Conservation (phyloP, 345 rosid species). For the Eucalyptus curtisii region DNA sequence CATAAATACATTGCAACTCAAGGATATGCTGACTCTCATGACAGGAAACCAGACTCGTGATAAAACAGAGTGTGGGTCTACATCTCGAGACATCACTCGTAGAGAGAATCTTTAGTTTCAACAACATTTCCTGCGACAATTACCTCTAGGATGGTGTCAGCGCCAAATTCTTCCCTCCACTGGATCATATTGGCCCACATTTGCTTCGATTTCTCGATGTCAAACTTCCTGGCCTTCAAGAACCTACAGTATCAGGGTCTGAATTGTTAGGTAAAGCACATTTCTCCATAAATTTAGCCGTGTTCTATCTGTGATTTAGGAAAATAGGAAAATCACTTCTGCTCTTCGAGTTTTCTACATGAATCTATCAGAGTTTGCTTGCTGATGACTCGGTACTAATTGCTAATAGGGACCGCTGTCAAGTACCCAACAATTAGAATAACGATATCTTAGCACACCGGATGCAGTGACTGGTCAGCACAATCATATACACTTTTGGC, state of each 20-base stretch:
- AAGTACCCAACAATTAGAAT: background rate
- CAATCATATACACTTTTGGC: background rate
- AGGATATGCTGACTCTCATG: background rate
- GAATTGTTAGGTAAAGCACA: background rate
- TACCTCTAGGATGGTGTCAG: slow-evolving; percentile 71
- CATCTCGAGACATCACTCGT: background rate
- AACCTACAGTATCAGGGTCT: slow-evolving; percentile 26
- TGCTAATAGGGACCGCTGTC: background rate
- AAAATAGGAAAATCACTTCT: background rate
- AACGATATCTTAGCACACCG: background rate
- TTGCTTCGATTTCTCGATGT: slow-evolving; percentile 74
- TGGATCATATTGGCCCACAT: slow-evolving; percentile 93
- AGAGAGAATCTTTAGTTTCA: background rate
- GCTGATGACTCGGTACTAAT: background rate
- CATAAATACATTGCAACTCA: background rate
- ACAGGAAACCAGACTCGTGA: background rate
- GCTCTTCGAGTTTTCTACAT: background rate
- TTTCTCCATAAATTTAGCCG: background rate
- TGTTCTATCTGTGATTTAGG: background rate
- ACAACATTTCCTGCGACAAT: background rate
- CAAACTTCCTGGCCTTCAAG: slow-evolving; percentile 91
- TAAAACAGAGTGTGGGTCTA: background rate
- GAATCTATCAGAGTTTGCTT: background rate
- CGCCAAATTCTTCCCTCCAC: slow-evolving; percentile 87
- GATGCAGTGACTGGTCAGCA: background rate